Conservation (phyloP, 768 basidiomycete species). For the Cyclocybe aegerita region DNA sequence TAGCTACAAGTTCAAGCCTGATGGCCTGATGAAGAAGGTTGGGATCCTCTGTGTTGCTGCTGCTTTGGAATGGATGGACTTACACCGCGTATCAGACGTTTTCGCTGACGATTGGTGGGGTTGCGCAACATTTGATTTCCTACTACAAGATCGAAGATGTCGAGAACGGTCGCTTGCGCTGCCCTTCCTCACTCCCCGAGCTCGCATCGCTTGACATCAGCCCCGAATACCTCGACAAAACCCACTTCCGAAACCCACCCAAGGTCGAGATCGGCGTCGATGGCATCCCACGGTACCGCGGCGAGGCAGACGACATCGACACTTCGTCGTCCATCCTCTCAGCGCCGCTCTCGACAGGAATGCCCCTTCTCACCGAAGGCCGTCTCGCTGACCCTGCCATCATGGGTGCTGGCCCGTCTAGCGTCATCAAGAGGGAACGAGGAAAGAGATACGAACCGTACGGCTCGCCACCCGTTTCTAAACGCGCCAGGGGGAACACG, state of each 20-base stretch:
- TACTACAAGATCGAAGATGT: conserved; percentile 96
- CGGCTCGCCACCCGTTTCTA: conserved; percentile 23
- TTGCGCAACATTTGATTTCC: conserved; percentile 89
- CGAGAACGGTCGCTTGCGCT: conserved; percentile 80
- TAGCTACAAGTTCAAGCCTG: conserved; percentile 88
- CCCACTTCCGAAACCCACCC: conserved; percentile 89
- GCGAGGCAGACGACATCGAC: conserved; percentile 76
- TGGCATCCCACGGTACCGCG: conserved; percentile 78
- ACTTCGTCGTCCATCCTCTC: conserved; percentile 38
- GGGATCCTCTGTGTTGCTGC: conserved; percentile 20
- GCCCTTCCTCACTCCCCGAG: conserved; percentile 87
- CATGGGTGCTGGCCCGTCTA: too few species aligned
- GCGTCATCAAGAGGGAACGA: conserved; percentile 29
- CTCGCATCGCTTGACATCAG: conserved; percentile 84
- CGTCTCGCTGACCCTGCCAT: conserved; percentile 34
- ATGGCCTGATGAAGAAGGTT: conserved; percentile 98
- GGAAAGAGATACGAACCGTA: conserved; percentile 46
- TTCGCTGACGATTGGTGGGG: conserved; percentile 81
- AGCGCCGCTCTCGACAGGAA: conserved; percentile 36
- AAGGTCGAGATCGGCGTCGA: conserved; percentile 85
- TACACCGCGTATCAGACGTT: conserved; percentile 63
- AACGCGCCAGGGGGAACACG: conserved; percentile 38
- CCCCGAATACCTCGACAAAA: conserved; percentile 85
- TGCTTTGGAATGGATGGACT: background rate
- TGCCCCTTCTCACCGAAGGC: conserved; percentile 50